A percentile compares a stretch with the other conserved stretches of the same genome.
Evolutionary conservation across 345 rosid species (phyloP).

Genomic region (Raphanus raphanistrum): DNA sequence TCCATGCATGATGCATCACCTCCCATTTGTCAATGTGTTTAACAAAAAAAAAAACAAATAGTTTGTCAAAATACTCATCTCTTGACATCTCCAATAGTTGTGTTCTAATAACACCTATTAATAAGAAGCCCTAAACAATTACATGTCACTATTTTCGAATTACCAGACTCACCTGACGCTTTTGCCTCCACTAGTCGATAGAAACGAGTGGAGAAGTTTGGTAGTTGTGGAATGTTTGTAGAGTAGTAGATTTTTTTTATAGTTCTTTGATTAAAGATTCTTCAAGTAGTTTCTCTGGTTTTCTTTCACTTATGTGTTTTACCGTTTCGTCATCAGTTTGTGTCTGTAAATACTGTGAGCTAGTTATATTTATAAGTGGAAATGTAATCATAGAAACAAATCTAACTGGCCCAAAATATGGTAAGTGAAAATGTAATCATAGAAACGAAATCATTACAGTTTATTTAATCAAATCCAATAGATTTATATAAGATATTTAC

Average conservation of each 20-base stretch:
- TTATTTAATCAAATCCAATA: background rate
- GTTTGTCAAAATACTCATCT: no score
- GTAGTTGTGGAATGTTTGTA: background rate
- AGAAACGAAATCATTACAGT: background rate
- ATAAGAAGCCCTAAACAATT: no score
- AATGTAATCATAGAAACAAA: background rate
- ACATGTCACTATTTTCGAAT: no score
- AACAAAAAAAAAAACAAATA: no score
- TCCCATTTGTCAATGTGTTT: background rate
- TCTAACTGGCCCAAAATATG: background rate
- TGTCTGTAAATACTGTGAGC: no score
- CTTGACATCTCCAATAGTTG: no score
- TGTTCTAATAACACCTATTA: no score
- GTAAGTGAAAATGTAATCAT: background rate
- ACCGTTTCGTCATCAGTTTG: no score
- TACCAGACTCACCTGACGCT: slow-evolving; percentile 30
- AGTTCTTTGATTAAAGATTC: slow-evolving; percentile 64
- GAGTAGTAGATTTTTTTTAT: slow-evolving; percentile 12
- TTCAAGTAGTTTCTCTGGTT: slow-evolving; percentile 22
- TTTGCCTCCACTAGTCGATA: slow-evolving; percentile 33
- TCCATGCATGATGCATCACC: background rate
- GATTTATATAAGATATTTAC: no score
- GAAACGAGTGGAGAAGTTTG: slow-evolving; percentile 16
- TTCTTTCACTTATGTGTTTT: background rate
- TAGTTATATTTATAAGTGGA: no score